Base-by-base conservation (phyloP, 2,329 filamentous ascomycete species). In the Pseudopithomyces maydicus region DNA sequence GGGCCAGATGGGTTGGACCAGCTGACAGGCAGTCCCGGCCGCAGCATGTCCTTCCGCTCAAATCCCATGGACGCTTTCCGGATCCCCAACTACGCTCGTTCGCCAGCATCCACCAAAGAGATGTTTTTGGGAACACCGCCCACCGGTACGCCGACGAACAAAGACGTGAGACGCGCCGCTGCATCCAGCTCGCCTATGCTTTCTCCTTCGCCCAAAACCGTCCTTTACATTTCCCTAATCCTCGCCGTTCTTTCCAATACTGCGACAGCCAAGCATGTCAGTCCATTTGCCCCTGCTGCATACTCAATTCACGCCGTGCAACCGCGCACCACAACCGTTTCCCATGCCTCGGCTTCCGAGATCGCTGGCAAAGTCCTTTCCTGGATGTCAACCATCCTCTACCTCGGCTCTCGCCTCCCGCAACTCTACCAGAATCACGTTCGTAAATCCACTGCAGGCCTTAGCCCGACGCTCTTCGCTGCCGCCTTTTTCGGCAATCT, bases 401-500 rank as follows among this genome's bases (percentile, higher is more conserved):
- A 75, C 62, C 74, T 77, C 4, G 71, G 72, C 52, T 71, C 71
- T 11, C 69, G 73, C 17, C 64, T 73, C 54, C 87, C 87, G 0
- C 87, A 90, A 67, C 80, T 90, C 36, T 84, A 86, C 77, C 87
- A 88, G 66, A 90, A 90, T 74, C 84, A 85, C 68, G 66, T 77
- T 49, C 84, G 86, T 47, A 84, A 84, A 67, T 88, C 85, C 42
- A 89, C 87, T 11, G 80, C 86, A 1, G 87, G 87, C 3, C 81
- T 90, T 8, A 85, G 82, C 0, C 85, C 86, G 0, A 75, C 84
- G 0, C 81, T 90, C 47, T 90, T 90, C 75, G 77, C 84, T 38
- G 87, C 87, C 5, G 87, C 87, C 2, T 90, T 90, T 70, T 84
- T 83, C 65, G 87, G 87, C 2, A 90, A 90, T 66, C 75, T 88